Evolutionary conservation across 345 rosid species (phyloP), one percentile per base, ranked within the genome.

Genomic region (Lepidium sativum): DNA sequence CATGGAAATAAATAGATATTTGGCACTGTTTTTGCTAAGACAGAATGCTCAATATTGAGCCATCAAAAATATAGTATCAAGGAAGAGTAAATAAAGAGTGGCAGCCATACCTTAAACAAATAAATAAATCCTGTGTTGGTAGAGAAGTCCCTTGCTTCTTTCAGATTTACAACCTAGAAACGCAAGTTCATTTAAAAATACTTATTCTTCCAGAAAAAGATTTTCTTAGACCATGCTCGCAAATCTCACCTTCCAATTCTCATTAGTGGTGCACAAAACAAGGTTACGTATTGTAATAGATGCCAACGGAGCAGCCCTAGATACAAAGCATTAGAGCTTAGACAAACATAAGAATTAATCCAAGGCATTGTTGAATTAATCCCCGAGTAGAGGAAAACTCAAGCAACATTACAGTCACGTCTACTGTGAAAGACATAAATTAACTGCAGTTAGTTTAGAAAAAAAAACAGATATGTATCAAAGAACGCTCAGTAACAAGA

Each of bases 291-390:
- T 88, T 0, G 97, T 94, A 62, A 94, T 77, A 66, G 97, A 83
- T 75, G 97, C 99, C 80, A 94, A 71, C 11, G 99, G 99, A 53
- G 97, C 66, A 69, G 95, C 95, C 99, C 99, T 94, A 63, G 34
- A 65, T 56, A 66, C 67, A 73, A 41, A 38, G 29, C 69, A 63
- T 31, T 68, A 33, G 54, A 65, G 67, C 54, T 65, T 58, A 71
- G 60, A 35, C 48, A 58, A 35, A 60, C 43, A 52, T 50, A 37
- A 34, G 20, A 6, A 65, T 29, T 34, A 41, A 49, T 58, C 2
- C 33, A 59, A 34, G 18, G 52, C 51, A 60, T 43, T 52, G 7
- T 32, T 31, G 10, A 21, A 10, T n/a, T 43, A 33, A 21, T n/a
- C 49, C 32, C 23, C 14, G 15, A n/a, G 62, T n/a, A 32, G 43